phyloP scores from a whole-genome alignment of 495 filamentous ascomycete genomes.

The Lepraria neglecta region DNA sequence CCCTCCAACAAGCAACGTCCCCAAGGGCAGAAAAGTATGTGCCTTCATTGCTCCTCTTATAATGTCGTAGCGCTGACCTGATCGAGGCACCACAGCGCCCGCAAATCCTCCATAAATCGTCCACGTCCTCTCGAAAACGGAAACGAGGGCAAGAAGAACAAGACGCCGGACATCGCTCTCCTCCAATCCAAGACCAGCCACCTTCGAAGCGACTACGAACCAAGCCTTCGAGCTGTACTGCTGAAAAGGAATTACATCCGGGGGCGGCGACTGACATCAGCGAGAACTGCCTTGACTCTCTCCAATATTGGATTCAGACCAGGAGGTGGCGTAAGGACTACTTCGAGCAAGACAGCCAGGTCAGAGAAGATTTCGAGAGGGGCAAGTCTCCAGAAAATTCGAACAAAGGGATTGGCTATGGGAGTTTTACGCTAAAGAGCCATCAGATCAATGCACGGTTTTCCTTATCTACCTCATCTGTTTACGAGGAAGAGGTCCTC shows the following conservation, averaged over 20 bases:
- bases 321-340: conserved; percentile 20
- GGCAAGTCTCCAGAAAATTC: conserved; percentile 18
- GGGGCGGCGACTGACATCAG: neutral
- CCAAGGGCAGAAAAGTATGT: conserved; percentile 12
- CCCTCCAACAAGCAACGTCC: conserved; percentile 20
- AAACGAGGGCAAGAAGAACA: conserved; percentile 24
- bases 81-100: conserved; percentile 15
- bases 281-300: conserved; percentile 1
- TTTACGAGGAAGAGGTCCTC: too few relatives aligned
- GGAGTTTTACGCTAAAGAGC: conserved; percentile 26
- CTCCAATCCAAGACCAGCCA: conserved; percentile 20
- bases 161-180: conserved; percentile 15
- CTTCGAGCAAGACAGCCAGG: conserved; percentile 20
- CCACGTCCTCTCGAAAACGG: conserved; percentile 20
- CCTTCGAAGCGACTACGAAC: conserved; percentile 21
- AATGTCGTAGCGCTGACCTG: conserved; percentile 17
- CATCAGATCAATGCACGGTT: conserved; percentile 15
- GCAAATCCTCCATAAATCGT: conserved; percentile 14
- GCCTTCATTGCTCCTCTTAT: conserved; percentile 11
- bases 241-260: neutral
- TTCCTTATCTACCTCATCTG: neutral
- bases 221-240: neutral
- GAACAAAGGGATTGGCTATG: conserved; percentile 8
- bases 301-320: conserved; percentile 16
- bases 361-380: conserved; percentile 22